Percentiles rank a stretch among this genome's conserved stretches.
Evolutionary conservation across 2,329 filamentous ascomycete species (phyloP).

Genomic region (Claviceps arundinis): DNA sequence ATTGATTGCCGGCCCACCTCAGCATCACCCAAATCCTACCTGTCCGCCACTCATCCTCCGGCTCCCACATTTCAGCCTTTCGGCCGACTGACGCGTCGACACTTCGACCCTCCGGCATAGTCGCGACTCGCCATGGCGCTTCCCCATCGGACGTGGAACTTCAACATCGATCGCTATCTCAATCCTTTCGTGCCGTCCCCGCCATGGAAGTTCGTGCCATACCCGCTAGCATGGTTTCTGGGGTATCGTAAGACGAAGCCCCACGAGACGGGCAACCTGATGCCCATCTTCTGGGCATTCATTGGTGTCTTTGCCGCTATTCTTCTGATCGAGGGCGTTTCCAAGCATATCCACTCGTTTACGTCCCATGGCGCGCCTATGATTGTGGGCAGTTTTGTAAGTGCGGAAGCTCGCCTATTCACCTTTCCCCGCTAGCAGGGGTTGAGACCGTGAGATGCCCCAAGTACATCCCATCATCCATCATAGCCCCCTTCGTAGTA

Average conservation of each 20-base stretch:
- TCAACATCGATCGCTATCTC: slow-evolving; percentile 67
- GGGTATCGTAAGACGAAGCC: slow-evolving; percentile 39
- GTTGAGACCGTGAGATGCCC: no score
- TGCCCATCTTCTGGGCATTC: slow-evolving; percentile 48
- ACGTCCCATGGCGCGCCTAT: slow-evolving; percentile 38
- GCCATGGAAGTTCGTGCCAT: slow-evolving; percentile 50
- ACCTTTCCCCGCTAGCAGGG: no score
- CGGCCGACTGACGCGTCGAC: neutral
- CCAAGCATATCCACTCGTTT: slow-evolving; percentile 40
- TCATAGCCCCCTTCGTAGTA: no score
- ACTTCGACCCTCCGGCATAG: no score
- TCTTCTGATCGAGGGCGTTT: slow-evolving; percentile 44
- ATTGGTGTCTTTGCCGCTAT: slow-evolving; percentile 52
- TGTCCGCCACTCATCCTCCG: neutral
- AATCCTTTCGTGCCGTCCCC: slow-evolving; percentile 58
- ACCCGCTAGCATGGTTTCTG: slow-evolving; percentile 53
- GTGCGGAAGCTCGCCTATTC: slow-evolving; percentile 16
- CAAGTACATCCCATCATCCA: no score
- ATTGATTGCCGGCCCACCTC: no score
- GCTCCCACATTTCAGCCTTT: neutral
- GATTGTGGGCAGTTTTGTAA: slow-evolving; percentile 58
- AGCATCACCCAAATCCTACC: no score
- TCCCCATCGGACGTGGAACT: slow-evolving; percentile 29
- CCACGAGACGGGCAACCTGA: slow-evolving; percentile 38
- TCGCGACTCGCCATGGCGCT: slow-evolving; percentile 5